Evolutionary conservation across 495 filamentous ascomycete species (phyloP).

Genomic region (Pseudevernia furfuracea): DNA sequence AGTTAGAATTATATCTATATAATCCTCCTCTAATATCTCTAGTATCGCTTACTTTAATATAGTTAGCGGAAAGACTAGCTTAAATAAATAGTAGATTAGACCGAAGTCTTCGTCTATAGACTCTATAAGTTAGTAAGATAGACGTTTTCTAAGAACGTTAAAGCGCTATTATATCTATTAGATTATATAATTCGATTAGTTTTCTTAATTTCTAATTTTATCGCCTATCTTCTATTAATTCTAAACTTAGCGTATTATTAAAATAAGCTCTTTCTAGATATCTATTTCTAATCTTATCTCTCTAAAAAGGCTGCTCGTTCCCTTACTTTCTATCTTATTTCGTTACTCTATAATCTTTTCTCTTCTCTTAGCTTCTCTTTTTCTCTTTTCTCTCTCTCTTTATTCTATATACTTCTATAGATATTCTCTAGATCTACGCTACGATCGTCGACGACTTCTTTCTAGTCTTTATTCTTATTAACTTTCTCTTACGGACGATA

Average conservation of each 20-base stretch:
- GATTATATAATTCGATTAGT: neutral
- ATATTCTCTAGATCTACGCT: constrained; percentile 14
- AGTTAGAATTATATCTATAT: constrained; percentile 25
- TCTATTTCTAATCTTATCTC: no score
- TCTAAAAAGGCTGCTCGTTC: no score
- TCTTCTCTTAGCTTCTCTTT: no score
- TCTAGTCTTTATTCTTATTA: constrained; percentile 14
- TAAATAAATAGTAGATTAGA: constrained; percentile 2
- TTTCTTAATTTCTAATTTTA: constrained; percentile 10
- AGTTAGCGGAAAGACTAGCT: neutral
- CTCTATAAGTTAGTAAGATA: neutral
- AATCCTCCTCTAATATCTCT: constrained; percentile 11
- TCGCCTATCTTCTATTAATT: neutral
- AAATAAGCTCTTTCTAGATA: no score
- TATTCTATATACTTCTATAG: no score
- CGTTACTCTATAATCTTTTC: no score
- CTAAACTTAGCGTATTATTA: constrained; percentile 1
- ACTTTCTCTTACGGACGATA: constrained; percentile 14
- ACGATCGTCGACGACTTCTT: constrained; percentile 10
- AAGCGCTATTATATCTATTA: constrained; percentile 4
- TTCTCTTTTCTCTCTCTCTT: no score
- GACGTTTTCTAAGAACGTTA: neutral
- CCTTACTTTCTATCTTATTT: no score
- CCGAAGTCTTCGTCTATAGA: constrained; percentile 1
- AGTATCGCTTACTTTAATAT: constrained; percentile 15